phyloP scores from a whole-genome alignment of 1,139 yeast genomes.

The Diutina ranongensis region DNA sequence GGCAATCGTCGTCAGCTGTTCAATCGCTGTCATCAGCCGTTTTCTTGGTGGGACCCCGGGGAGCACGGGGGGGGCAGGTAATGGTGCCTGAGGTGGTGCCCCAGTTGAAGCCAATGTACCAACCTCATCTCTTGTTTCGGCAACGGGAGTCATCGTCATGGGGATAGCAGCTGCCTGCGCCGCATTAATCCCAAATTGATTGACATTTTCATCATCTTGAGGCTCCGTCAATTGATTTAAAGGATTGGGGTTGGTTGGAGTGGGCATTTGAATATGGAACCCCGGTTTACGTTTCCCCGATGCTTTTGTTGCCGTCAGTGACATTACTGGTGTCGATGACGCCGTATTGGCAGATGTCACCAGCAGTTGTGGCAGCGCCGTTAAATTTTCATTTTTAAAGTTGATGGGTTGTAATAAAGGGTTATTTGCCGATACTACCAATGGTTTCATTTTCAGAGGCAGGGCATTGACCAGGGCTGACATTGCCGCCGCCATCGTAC shows the following conservation, averaged over 20 bases:
- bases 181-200: slow-evolving; percentile 57
- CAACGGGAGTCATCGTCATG: slow-evolving; percentile 67
- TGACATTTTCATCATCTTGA: slow-evolving; percentile 28
- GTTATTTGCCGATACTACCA: slow-evolving; percentile 26
- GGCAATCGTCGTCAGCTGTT: slow-evolving; percentile 10
- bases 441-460: slow-evolving; percentile 48
- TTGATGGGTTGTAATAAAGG: slow-evolving; percentile 55
- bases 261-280: slow-evolving; percentile 38
- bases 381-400: slow-evolving; percentile 17
- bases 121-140: slow-evolving; percentile 36
- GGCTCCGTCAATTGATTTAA: slow-evolving; percentile 27
- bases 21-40: slow-evolving; percentile 7
- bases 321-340: slow-evolving; percentile 7
- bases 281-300: slow-evolving; percentile 22
- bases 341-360: background rate
- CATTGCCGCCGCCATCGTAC: background rate
- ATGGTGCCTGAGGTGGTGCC: background rate
- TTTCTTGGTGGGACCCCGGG: background rate
- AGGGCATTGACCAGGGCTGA: background rate
- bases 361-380: background rate
- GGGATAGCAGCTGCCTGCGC: slow-evolving; percentile 38
- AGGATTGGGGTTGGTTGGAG: slow-evolving; percentile 26
- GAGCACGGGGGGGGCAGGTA: background rate
- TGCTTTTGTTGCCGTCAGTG: background rate
- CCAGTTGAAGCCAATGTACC: slow-evolving; percentile 5